Evolutionary conservation across 306 rosid species (phyloP).

Genomic region (Mucuna pruriens): DNA sequence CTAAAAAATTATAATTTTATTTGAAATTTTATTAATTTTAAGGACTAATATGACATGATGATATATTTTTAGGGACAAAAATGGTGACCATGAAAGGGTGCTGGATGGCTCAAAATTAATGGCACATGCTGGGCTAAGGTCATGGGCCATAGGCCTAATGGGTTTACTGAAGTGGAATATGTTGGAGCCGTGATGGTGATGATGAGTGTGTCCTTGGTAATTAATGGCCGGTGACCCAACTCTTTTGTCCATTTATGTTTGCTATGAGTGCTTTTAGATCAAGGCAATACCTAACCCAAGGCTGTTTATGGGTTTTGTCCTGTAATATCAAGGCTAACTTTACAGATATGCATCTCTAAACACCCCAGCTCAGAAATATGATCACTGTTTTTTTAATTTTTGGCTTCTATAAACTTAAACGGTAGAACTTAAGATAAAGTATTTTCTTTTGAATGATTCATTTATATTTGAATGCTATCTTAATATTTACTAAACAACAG

Average conservation of each 20-base stretch:
- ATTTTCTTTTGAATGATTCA: background rate
- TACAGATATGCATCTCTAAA: background rate
- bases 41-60: too few relatives aligned
- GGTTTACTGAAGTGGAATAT: background rate
- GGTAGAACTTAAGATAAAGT: background rate
- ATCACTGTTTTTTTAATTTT: background rate
- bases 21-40: too few relatives aligned
- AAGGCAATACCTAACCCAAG: slow-evolving; percentile 14
- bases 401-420: background rate
- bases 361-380: background rate
- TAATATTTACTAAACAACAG: too few relatives aligned
- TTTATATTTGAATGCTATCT: too few relatives aligned
- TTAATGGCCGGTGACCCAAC: slow-evolving; percentile 18
- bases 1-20: too few relatives aligned
- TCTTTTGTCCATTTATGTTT: background rate
- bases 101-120: background rate
- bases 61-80: too few relatives aligned
- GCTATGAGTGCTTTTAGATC: slow-evolving; percentile 6
- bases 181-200: slow-evolving; percentile 12
- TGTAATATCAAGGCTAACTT: background rate
- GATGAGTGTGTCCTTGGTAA: slow-evolving; percentile 27
- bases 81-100: too few relatives aligned
- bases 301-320: background rate
- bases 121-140: slow-evolving; percentile 11
- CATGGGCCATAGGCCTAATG: slow-evolving; percentile 23